A percentile compares a stretch with the other conserved stretches of the same genome.
Conservation (phyloP, 1,139 yeast genomes). For the Saccharomyces hybrid region DNA sequence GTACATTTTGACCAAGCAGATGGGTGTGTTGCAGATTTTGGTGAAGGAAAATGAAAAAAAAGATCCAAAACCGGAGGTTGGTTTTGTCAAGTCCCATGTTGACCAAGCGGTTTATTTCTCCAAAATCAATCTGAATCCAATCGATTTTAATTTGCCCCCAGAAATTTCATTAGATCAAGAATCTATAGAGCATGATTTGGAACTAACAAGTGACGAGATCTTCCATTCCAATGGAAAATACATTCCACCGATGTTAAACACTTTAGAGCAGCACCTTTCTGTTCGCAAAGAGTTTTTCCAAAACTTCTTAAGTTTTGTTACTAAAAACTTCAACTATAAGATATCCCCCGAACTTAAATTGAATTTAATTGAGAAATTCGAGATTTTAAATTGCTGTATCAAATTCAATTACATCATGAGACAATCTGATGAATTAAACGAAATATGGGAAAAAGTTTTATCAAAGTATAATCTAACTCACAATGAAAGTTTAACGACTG, state of each 20-base stretch:
- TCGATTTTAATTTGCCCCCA: conserved; percentile 52
- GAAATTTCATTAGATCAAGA: conserved; percentile 32
- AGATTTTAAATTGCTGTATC: conserved; percentile 49
- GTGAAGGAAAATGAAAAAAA: conserved; percentile 17
- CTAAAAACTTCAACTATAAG: conserved; percentile 39
- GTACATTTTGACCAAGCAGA: conserved; percentile 47
- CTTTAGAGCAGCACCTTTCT: conserved; percentile 38
- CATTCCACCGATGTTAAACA: conserved; percentile 39
- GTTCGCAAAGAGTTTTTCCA: conserved; percentile 36
- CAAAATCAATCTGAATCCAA: conserved; percentile 35
- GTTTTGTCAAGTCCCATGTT: conserved; percentile 56
- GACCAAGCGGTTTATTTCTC: conserved; percentile 69
- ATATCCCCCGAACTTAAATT: conserved; percentile 28
- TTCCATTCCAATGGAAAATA: conserved; percentile 41
- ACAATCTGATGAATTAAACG: conserved; percentile 13
- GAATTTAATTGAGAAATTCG: conserved; percentile 33
- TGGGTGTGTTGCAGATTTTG: conserved; percentile 61
- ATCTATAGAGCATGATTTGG: conserved; percentile 43
- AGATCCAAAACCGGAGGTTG: conserved; percentile 10
- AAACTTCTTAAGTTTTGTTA: conserved; percentile 42
- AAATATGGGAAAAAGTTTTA: conserved; percentile 17
- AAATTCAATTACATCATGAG: conserved; percentile 32
- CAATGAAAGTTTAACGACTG: conserved; percentile 2
- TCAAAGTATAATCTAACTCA: conserved; percentile 6
- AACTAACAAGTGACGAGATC: conserved; percentile 46